Conservation (phyloP, 805 yeast species). For the Pichia rugopelliculosa region DNA sequence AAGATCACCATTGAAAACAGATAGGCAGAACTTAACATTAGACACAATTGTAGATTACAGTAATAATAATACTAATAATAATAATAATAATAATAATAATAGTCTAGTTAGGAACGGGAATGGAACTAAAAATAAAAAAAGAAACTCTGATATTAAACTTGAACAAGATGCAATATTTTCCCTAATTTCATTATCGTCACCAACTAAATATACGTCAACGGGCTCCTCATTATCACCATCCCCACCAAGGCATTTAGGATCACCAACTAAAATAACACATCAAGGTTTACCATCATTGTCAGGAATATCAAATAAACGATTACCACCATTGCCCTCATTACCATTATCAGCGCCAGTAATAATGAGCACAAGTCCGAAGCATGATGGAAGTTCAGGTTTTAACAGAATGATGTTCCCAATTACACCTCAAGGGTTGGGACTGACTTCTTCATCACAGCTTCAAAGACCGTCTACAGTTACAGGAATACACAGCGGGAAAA, state of each 20-base stretch:
- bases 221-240: conserved; percentile 12
- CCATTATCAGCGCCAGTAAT: conserved; percentile 8
- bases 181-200: conserved; percentile 48
- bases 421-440: not conserved
- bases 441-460: not conserved
- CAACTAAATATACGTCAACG: conserved; percentile 24
- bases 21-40: not conserved
- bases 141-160: conserved; percentile 21
- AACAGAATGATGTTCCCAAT: not conserved
- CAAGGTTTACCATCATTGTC: not conserved
- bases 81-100: not conserved
- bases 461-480: not conserved
- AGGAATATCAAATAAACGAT: conserved; percentile 1
- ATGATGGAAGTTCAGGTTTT: not conserved
- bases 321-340: conserved; percentile 3
- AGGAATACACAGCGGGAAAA: not conserved
- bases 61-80: not conserved
- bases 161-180: conserved; percentile 53
- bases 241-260: conserved; percentile 6
- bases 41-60: not conserved
- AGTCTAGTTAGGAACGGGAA: too few species aligned
- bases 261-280: conserved; percentile 3
- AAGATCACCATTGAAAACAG: conserved; percentile 8
- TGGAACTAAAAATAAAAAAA: conserved; percentile 7
- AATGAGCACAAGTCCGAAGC: not conserved